phyloP scores from a whole-genome alignment of 2,329 filamentous ascomycete species.

The Purpureocillium lavendulum region DNA sequence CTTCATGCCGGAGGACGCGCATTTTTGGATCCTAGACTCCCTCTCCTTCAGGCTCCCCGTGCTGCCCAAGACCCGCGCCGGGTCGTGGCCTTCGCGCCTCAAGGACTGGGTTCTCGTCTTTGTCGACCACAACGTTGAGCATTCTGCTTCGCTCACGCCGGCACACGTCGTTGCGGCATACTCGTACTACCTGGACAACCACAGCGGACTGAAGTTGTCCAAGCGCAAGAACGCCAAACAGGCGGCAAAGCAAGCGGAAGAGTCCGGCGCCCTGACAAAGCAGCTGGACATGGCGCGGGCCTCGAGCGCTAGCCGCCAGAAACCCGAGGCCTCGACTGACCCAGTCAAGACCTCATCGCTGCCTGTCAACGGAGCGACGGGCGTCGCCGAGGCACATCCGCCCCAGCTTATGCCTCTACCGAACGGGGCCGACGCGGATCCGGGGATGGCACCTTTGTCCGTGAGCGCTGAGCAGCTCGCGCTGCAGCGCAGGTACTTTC shows the following conservation, averaged over 20 bases:
- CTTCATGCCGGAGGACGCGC: conserved; percentile 12
- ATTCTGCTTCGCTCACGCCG: conserved; percentile 14
- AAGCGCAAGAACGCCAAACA: conserved; percentile 24
- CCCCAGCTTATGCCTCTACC: too few relatives aligned
- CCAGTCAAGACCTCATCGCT: background rate
- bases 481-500: conserved; percentile 42
- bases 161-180: conserved; percentile 16
- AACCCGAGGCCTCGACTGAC: background rate
- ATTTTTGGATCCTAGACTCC: conserved; percentile 11
- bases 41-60: conserved; percentile 17
- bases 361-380: background rate
- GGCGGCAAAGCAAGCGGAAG: conserved; percentile 16
- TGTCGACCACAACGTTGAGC: conserved; percentile 15
- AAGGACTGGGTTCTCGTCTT: conserved; percentile 25
- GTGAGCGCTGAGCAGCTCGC: conserved; percentile 23
- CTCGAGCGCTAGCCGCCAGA: background rate
- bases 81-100: conserved; percentile 25
- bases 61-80: conserved; percentile 16
- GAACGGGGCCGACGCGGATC: background rate
- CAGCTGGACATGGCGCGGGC: conserved; percentile 11
- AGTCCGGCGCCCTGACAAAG: conserved; percentile 14
- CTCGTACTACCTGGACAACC: conserved; percentile 19
- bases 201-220: conserved; percentile 18
- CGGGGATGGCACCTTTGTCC: conserved; percentile 10
- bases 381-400: background rate